These are phyloP conservation scores for Hippophae rhamnoides DNA, from an alignment of 306 rosid genomes.

Conservation along the genomic window DNA sequence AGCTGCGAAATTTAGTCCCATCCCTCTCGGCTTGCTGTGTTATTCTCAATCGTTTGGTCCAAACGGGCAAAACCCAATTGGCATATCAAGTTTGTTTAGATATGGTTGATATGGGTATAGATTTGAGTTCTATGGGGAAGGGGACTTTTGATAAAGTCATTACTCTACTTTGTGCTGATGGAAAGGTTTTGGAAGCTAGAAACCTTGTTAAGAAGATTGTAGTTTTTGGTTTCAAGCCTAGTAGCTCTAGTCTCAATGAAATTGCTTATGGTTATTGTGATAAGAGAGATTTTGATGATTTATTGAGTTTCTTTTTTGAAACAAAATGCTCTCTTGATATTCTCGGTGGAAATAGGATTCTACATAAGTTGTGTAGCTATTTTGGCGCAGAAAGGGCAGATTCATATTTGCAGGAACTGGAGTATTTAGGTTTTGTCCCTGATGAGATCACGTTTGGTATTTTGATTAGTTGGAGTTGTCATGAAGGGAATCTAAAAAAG, in stretches of 20 bases:
- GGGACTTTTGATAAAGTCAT: constrained; percentile 42
- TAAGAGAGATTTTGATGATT: constrained; percentile 69
- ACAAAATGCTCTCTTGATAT: constrained; percentile 43
- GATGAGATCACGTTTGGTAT: constrained; percentile 75
- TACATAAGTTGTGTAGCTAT: constrained; percentile 43
- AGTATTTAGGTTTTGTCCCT: constrained; percentile 46
- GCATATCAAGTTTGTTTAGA: constrained; percentile 40
- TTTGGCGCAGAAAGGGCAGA: constrained; percentile 51
- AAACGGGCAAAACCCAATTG: constrained; percentile 30
- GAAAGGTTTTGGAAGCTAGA: constrained; percentile 66
- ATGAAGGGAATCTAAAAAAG: constrained; percentile 40
- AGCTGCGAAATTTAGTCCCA: constrained; percentile 27
- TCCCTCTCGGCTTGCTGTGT: constrained; percentile 30
- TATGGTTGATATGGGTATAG: constrained; percentile 34
- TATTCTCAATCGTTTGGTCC: constrained; percentile 43
- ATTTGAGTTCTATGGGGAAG: constrained; percentile 33
- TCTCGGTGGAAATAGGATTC: constrained; percentile 51
- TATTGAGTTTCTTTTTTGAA: constrained; percentile 62
- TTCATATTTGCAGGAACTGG: constrained; percentile 42
- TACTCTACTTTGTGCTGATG: constrained; percentile 50
- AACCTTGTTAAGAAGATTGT: constrained; percentile 53
- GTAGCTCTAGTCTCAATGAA: constrained; percentile 42
- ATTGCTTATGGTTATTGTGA: constrained; percentile 76
- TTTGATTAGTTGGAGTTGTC: constrained; percentile 78
- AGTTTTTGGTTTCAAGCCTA: constrained; percentile 31